Conservation (phyloP, 169 alveolate species). For the Plasmodium adleri region DNA sequence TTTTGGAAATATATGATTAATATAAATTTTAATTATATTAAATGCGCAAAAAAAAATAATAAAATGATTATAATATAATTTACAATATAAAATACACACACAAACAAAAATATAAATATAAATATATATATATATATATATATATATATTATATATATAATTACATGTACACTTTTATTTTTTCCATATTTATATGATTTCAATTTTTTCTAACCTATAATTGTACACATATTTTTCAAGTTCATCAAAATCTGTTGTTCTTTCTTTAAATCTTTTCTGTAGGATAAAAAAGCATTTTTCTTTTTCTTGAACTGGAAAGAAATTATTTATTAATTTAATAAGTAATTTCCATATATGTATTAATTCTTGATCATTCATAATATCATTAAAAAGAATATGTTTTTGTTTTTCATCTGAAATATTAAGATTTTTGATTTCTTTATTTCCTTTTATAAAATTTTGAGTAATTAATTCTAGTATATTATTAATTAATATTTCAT, state of each 20-base stretch:
- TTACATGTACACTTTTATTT: background rate
- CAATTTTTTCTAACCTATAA: conserved; percentile 61
- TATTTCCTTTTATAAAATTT: conserved; percentile 28
- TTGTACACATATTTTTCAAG: conserved; percentile 71
- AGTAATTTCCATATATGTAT: conserved; percentile 33
- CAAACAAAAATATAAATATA: background rate
- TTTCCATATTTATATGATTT: conserved; percentile 12
- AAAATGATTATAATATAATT: too few species aligned
- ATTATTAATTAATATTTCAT: conserved; percentile 23
- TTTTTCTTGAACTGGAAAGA: conserved; percentile 54
- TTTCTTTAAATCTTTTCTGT: conserved; percentile 59
- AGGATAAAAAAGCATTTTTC: conserved; percentile 59
- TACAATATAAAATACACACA: too few species aligned
- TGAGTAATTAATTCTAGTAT: conserved; percentile 35
- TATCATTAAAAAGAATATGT: conserved; percentile 22
- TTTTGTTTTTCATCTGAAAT: background rate
- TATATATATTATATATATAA: too few species aligned
- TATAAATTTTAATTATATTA: too few species aligned
- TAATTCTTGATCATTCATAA: conserved; percentile 36
- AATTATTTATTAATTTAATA: conserved; percentile 57
- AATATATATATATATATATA: background rate
- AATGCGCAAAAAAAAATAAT: too few species aligned
- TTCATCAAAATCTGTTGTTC: conserved; percentile 39
- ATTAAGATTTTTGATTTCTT: background rate
- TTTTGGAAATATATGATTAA: too few species aligned